Base-by-base conservation (phyloP, 139 green algal genomes). In the Auxenochlorella pyrenoidosa region DNA sequence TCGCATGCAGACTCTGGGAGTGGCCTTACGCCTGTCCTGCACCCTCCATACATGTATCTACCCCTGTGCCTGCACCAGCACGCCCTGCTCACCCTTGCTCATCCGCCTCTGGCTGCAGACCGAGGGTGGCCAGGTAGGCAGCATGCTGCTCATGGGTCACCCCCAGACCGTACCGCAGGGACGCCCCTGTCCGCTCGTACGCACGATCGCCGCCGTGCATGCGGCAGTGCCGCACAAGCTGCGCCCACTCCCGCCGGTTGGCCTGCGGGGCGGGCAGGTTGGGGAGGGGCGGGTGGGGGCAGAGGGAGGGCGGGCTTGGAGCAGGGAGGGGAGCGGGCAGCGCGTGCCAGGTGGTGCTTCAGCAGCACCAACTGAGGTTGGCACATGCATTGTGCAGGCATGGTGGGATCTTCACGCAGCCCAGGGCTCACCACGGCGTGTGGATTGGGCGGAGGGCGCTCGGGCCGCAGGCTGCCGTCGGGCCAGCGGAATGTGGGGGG, bases 181-280 rank as follows among this genome's bases (percentile, higher is more conserved):
- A 90, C 19, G 34, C 6, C 3, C 80, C 79, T 28, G 38, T 75
- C 21, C 41, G 85, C 75, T 91, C 84, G 54, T 60, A 91, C 15
- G 36, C 70, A 34, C 78, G 72, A 36, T 91, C 88, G 22, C 88
- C 88, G 40, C 88, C 88, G 34, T 88, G 40, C 54, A 43, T 87
- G 21, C 89, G 59, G 47, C 89, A 92, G 66, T 90, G 78, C 41
- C 66, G 79, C 47, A 88, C 85, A 60, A 92, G 80, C 47, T 58
- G 58, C 63, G 66, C 51, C 89, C 89, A 92, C n/a, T 41, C 68
- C 85, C 63, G 70, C 24, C 89, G 68, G 85, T 68, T 89, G 65
- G 79, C 75, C 85, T 88, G 85, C 73, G 58, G 60, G 26, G 3
- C 12, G 15, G 41, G 75, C 43, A 44, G 38, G 5, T 1, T 54